These are phyloP conservation scores for Laguncularia racemosa DNA, from an alignment of 345 rosid genomes.

Conservation along the genomic window DNA sequence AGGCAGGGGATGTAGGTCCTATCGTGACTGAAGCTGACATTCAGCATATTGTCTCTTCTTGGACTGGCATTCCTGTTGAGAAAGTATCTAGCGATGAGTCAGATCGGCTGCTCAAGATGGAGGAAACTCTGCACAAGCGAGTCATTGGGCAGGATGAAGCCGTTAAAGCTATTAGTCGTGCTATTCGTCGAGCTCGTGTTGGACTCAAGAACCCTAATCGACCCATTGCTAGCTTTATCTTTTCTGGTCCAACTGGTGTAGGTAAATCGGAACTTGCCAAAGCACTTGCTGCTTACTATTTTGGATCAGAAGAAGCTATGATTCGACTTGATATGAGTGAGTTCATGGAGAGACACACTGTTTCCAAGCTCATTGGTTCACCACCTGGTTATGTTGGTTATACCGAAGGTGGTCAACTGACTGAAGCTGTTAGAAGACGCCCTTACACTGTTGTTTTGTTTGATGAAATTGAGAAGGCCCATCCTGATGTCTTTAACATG, in stretches of 20 bases:
- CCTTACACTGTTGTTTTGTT: conserved; percentile 89
- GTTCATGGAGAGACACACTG: conserved; percentile 97
- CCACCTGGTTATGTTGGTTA: conserved; percentile 99
- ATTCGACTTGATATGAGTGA: conserved; percentile 98
- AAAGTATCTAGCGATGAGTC: conserved; percentile 96
- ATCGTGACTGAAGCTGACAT: conserved; percentile 77
- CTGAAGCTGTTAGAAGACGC: conserved; percentile 94
- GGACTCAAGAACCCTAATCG: conserved; percentile 95
- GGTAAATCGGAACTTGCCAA: conserved; percentile 98
- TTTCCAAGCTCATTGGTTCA: conserved; percentile 94
- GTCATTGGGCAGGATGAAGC: conserved; percentile 99
- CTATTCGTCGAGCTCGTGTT: conserved; percentile 96
- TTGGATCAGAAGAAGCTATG: conserved; percentile 98
- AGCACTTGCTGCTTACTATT: conserved; percentile 90
- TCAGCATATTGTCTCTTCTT: conserved; percentile 85
- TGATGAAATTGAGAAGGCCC: conserved; percentile 98
- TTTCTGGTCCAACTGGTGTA: conserved; percentile 99
- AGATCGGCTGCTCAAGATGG: conserved; percentile 91
- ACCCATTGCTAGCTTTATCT: conserved; percentile 97
- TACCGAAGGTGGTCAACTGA: conserved; percentile 95
- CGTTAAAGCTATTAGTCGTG: conserved; percentile 87
- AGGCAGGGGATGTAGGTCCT: conserved; percentile 84
- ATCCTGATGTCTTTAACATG: conserved; percentile 97
- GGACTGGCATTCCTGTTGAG: conserved; percentile 99
- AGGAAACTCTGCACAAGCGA: conserved; percentile 85